Evolutionary conservation across 2,329 filamentous ascomycete species (phyloP), one percentile per base, ranked within the genome.

Genomic region (Fusarium devonianum): DNA sequence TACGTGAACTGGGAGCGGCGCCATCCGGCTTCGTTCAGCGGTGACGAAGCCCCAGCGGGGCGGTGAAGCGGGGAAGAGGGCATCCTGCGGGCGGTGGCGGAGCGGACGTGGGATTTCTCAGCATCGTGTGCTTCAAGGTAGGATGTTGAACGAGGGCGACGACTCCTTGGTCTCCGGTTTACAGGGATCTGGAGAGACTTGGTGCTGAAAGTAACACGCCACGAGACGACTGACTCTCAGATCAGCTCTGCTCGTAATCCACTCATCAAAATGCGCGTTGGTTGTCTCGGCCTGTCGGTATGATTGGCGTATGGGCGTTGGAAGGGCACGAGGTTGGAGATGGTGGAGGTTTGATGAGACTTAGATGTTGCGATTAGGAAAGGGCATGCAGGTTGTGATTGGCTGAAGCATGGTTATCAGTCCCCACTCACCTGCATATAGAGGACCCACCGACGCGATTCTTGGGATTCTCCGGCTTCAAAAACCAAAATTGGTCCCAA

Each of bases 1-100:
- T 89, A 91, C 3, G 91, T 97, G 73, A 94, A 97, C 49, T 80
- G 82, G 12, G 92, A 97, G 34, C 75, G 75, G 35, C 68, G 69
- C 26, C 56, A 45, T 17, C 60, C 58, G 11, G 57, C 44, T 16
- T 51, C 60, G 18, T 61, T 56, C 7, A 59, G 45, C 18, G 67
- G 67, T 10, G 69, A 71, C 7, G 68, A 68, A 4, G 53, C 50
- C 36, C 53, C 60, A 5, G 33, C 22, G 29, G 44, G 30, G 13
- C 43, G 30, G 7, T 35, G 45, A 16, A 54, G 39, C 18, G 66
- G 58, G 25, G 60, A 58, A 11, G 53, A 64, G 16, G 60, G 25
- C 67, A 69, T 69, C 22, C 10, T 39, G 21, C 32, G 5, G 19
- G 41, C 38, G 42, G 33, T 53, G 23, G 25, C 13, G 41, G 41